Conservation (phyloP, 768 basidiomycete genomes). For the Leccinum subgranulosum region DNA sequence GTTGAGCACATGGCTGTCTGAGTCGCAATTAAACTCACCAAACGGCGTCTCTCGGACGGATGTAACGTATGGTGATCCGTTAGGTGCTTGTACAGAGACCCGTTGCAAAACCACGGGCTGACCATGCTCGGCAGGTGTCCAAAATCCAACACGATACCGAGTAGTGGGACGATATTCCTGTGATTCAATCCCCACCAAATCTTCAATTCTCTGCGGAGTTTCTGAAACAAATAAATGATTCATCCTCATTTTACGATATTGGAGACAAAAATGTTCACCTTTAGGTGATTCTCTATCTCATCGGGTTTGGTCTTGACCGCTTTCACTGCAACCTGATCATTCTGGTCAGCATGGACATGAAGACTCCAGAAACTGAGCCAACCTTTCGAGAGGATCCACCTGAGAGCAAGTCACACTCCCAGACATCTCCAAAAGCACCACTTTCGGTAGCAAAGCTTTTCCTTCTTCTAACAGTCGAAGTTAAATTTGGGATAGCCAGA, state of each 20-base stretch:
- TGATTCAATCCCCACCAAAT: slow-evolving; percentile 18
- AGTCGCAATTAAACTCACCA: slow-evolving; percentile 10
- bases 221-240: slow-evolving; percentile 4
- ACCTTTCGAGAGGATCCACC: slow-evolving; percentile 7
- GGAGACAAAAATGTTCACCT: slow-evolving; percentile 5
- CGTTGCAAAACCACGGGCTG: slow-evolving; percentile 32
- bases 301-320: slow-evolving; percentile 4
- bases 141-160: slow-evolving; percentile 29
- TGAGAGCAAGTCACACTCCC: slow-evolving; percentile 20
- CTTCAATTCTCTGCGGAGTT: slow-evolving; percentile 28
- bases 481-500: slow-evolving; percentile 4
- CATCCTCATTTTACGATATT: not conserved
- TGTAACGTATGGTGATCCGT: not conserved
- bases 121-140: slow-evolving; percentile 31
- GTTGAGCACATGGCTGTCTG: not conserved
- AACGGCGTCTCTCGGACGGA: not conserved
- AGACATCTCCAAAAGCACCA: slow-evolving; percentile 23
- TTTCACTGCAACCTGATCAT: slow-evolving; percentile 22
- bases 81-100: slow-evolving; percentile 25
- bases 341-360: not conserved
- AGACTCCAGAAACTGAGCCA: not conserved
- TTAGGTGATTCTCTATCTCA: slow-evolving; percentile 3
- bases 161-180: slow-evolving; percentile 30
- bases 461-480: slow-evolving; percentile 5
- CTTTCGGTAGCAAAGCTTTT: not conserved